Conservation (phyloP, 2,329 filamentous ascomycete species). For the Phoma sp. region DNA sequence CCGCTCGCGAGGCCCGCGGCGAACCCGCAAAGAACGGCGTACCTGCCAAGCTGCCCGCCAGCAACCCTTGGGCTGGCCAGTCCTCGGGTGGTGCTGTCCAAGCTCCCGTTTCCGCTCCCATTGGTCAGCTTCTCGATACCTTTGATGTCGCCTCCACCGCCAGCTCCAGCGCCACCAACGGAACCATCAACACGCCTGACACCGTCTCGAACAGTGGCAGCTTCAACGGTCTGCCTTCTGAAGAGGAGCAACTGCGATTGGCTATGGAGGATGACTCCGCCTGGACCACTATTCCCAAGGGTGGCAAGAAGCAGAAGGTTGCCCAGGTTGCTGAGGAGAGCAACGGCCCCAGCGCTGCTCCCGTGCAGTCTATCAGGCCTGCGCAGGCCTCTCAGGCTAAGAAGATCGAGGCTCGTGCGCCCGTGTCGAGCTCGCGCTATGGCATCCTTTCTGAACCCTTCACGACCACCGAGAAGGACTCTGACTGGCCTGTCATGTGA, state of each 20-base stretch:
- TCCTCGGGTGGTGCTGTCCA: constrained; percentile 31
- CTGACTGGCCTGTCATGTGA: constrained; percentile 51
- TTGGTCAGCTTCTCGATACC: constrained; percentile 55
- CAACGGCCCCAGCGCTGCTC: constrained; percentile 24
- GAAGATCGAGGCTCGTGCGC: constrained; percentile 36
- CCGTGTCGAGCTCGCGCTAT: constrained; percentile 34
- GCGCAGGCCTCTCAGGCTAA: constrained; percentile 22
- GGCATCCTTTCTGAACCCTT: constrained; percentile 37
- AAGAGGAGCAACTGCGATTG: constrained; percentile 66
- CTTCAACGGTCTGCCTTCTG: constrained; percentile 60
- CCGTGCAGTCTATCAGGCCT: constrained; percentile 33
- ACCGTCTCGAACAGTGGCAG: constrained; percentile 37
- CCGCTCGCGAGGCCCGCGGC: constrained; percentile 81
- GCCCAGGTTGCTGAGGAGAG: constrained; percentile 53
- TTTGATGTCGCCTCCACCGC: constrained; percentile 54
- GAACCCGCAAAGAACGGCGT: constrained; percentile 81
- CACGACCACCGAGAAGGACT: constrained; percentile 39
- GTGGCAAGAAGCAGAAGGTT: constrained; percentile 60
- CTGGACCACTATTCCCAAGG: constrained; percentile 66
- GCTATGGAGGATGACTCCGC: constrained; percentile 57
- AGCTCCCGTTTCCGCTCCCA: constrained; percentile 28
- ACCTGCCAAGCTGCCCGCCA: constrained; percentile 53
- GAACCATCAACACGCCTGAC: constrained; percentile 49
- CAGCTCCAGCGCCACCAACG: constrained; percentile 49
- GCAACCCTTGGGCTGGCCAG: constrained; percentile 61